phyloP scores from a whole-genome alignment of 768 basidiomycete genomes.

The Termitomyces sp. region DNA sequence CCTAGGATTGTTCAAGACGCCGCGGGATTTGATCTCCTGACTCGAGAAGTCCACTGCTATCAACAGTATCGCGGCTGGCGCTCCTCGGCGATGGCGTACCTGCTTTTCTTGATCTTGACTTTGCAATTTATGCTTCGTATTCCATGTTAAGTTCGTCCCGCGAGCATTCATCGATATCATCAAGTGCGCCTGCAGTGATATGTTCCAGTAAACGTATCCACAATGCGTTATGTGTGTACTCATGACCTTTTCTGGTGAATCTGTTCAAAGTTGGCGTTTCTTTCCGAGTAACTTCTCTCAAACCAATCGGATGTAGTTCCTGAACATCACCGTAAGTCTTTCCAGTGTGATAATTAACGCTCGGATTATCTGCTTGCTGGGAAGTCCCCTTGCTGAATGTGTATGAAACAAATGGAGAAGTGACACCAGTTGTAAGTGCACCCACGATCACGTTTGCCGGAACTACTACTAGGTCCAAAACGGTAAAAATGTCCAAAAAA shows the following conservation, averaged over 20 bases:
- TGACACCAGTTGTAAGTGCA: conserved; percentile 11
- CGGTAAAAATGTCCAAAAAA: background rate
- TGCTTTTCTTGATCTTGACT: background rate
- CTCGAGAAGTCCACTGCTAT: conserved; percentile 44
- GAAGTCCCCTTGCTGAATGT: conserved; percentile 48
- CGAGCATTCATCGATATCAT: conserved; percentile 57
- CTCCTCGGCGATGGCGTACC: conserved; percentile 39
- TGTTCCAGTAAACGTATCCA: conserved; percentile 42
- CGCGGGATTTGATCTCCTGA: background rate
- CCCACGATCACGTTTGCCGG: conserved; percentile 16
- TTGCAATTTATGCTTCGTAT: background rate
- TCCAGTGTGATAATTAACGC: conserved; percentile 45
- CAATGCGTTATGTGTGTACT: conserved; percentile 59
- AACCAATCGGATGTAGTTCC: conserved; percentile 50
- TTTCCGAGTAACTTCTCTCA: conserved; percentile 37
- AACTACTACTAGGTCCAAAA: background rate
- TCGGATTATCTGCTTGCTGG: conserved; percentile 44
- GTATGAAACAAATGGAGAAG: conserved; percentile 35
- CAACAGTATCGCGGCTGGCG: conserved; percentile 50
- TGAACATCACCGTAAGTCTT: conserved; percentile 33
- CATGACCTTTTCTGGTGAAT: background rate
- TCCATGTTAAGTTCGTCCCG: conserved; percentile 54
- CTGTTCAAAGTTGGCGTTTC: background rate
- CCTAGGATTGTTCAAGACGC: background rate
- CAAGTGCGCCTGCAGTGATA: conserved; percentile 53